Evolutionary conservation across 352 stramenopile genomes (phyloP).

Genomic region (Phytophthora multivora): DNA sequence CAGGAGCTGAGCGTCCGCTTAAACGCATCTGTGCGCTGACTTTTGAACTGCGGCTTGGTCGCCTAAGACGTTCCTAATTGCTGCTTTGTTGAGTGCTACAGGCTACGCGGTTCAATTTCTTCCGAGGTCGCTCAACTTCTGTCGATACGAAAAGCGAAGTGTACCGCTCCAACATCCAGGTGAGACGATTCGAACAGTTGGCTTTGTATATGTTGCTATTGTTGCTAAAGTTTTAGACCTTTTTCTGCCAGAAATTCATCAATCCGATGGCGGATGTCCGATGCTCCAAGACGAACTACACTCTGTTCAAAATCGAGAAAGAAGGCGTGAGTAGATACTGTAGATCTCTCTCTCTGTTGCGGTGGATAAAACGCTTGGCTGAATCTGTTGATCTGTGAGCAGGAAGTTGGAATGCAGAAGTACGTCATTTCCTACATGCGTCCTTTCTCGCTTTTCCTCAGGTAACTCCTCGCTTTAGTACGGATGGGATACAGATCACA

Average conservation of each 20-base stretch:
- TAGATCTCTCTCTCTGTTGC: too few relatives aligned
- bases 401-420: slow-evolving; percentile 74
- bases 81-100: slow-evolving; percentile 1
- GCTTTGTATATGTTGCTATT: too few relatives aligned
- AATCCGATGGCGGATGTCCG: slow-evolving; percentile 77
- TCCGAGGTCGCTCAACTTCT: slow-evolving; percentile 39
- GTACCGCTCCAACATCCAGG: slow-evolving; percentile 57
- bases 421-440: slow-evolving; percentile 80
- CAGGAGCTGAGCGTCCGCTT: slow-evolving; percentile 71
- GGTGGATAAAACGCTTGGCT: not conserved
- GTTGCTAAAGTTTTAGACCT: too few relatives aligned
- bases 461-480: slow-evolving; percentile 41
- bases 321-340: slow-evolving; percentile 51
- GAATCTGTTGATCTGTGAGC: not conserved
- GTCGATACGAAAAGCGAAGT: slow-evolving; percentile 35
- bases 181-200: slow-evolving; percentile 1
- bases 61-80: not conserved
- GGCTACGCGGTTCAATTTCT: slow-evolving; percentile 55
- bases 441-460: slow-evolving; percentile 82
- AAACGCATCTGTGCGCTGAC: slow-evolving; percentile 45
- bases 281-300: slow-evolving; percentile 68
- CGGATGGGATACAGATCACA: not conserved
- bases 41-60: not conserved
- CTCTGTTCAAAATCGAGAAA: slow-evolving; percentile 82
- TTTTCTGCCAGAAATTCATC: slow-evolving; percentile 70